A percentile compares a stretch with the other conserved stretches of the same genome.
phyloP scores from a whole-genome alignment of 257 asterid species.

The Coffea canephora region DNA sequence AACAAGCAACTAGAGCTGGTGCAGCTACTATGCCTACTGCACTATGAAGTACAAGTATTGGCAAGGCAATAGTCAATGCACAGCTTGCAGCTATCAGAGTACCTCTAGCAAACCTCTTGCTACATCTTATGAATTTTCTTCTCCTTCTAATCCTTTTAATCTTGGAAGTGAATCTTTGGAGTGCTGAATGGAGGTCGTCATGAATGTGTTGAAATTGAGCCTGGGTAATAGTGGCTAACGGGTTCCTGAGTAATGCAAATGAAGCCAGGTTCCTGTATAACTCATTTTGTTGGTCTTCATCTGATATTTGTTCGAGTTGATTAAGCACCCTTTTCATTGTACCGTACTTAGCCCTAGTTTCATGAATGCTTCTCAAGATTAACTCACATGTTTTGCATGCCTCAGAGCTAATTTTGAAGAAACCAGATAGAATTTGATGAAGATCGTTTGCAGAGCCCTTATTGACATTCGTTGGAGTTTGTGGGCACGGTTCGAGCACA shows the following conservation, averaged over 20 bases:
- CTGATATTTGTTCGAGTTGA: conserved; percentile 22
- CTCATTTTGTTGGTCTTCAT: conserved; percentile 18
- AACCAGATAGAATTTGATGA: conserved; percentile 38
- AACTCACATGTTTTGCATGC: conserved; percentile 56
- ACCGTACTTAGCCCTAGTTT: conserved; percentile 33
- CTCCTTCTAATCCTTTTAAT: conserved; percentile 37
- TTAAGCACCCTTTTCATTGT: conserved; percentile 26
- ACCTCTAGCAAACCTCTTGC: conserved; percentile 34
- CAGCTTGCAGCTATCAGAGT: conserved; percentile 29
- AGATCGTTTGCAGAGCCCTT: conserved; percentile 19
- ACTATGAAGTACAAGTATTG: conserved; percentile 40
- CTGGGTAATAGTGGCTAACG: conserved; percentile 40
- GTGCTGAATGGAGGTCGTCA: conserved; percentile 32
- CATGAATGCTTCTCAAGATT: conserved; percentile 39
- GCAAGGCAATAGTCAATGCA: conserved; percentile 25
- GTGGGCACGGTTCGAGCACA: conserved; percentile 38
- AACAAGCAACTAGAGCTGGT: conserved; percentile 23
- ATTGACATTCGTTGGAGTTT: conserved; percentile 29
- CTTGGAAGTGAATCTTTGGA: conserved; percentile 41
- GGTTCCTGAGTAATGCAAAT: conserved; percentile 37
- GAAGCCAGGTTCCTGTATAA: conserved; percentile 36
- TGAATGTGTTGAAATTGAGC: conserved; percentile 41
- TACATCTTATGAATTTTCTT: conserved; percentile 19
- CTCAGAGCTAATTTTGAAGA: conserved; percentile 51
- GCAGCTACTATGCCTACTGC: conserved; percentile 32